Evolutionary conservation across 176 grass and related monocot genomes (phyloP).

Genomic region (Ensete glaucum): DNA sequence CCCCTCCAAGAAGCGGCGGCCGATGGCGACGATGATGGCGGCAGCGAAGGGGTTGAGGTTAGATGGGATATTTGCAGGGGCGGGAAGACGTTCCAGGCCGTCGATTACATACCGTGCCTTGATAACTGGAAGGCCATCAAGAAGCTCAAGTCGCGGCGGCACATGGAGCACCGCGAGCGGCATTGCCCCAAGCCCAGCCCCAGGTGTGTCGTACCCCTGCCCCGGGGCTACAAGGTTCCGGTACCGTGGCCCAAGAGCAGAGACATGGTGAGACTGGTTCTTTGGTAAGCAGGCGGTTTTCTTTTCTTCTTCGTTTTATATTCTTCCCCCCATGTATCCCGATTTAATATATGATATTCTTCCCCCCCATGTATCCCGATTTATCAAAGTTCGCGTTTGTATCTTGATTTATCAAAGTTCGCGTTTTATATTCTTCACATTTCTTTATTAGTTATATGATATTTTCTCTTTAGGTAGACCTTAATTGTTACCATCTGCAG

Average conservation of each 20-base stretch:
- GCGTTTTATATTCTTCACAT: too few species aligned
- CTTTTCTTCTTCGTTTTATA: constrained; percentile 1
- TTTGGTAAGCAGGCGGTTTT: constrained; percentile 36
- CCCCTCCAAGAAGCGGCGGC: neutral
- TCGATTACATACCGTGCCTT: constrained; percentile 83
- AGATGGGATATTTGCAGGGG: constrained; percentile 54
- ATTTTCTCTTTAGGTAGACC: too few species aligned
- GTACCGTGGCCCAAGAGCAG: constrained; percentile 84
- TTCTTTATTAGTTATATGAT: too few species aligned
- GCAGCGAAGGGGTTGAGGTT: constrained; percentile 16
- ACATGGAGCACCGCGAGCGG: constrained; percentile 89
- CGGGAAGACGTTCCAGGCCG: constrained; percentile 46
- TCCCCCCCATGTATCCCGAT: too few species aligned
- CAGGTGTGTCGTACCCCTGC: constrained; percentile 66
- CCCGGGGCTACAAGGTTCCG: constrained; percentile 42
- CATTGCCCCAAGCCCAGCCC: constrained; percentile 53
- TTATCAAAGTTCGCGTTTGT: too few species aligned
- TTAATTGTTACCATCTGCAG: too few species aligned
- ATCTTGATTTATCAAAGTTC: too few species aligned
- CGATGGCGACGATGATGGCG: neutral
- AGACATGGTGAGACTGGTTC: constrained; percentile 86
- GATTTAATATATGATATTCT: neutral
- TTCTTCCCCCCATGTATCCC: neutral
- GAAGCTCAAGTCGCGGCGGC: constrained; percentile 50
- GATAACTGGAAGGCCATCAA: constrained; percentile 78